Conservation (phyloP, 768 basidiomycete species). For the Boletus sp. region DNA sequence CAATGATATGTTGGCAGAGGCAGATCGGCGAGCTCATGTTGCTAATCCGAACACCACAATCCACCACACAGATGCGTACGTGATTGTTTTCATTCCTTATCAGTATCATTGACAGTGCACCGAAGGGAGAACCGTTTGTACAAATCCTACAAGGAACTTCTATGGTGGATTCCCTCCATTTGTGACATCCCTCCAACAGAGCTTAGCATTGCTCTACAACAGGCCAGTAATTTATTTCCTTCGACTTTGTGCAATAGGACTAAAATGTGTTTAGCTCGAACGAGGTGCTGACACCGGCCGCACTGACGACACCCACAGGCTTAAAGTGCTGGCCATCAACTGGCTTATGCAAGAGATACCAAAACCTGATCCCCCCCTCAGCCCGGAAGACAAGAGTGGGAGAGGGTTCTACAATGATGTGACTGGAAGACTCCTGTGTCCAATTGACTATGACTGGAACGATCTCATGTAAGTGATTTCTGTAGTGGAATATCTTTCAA, state of each 20-base stretch:
- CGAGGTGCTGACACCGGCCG: background rate
- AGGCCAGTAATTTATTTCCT: background rate
- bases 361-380: background rate
- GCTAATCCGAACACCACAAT: background rate
- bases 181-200: background rate
- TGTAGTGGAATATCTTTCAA: background rate
- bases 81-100: background rate
- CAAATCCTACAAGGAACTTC: background rate
- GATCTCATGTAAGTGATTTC: background rate
- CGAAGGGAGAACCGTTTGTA: background rate
- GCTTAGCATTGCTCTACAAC: background rate
- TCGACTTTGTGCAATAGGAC: background rate
- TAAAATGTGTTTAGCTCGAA: background rate
- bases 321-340: background rate
- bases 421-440: background rate
- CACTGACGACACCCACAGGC: background rate
- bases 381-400: background rate
- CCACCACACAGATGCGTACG: background rate
- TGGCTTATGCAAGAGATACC: background rate
- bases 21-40: background rate
- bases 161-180: background rate
- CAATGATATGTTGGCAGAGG: constrained; percentile 1
- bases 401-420: background rate
- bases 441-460: background rate
- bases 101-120: background rate